Evolutionary conservation across 1,139 yeast genomes (phyloP).

Genomic region (Hyphopichia burtonii): DNA sequence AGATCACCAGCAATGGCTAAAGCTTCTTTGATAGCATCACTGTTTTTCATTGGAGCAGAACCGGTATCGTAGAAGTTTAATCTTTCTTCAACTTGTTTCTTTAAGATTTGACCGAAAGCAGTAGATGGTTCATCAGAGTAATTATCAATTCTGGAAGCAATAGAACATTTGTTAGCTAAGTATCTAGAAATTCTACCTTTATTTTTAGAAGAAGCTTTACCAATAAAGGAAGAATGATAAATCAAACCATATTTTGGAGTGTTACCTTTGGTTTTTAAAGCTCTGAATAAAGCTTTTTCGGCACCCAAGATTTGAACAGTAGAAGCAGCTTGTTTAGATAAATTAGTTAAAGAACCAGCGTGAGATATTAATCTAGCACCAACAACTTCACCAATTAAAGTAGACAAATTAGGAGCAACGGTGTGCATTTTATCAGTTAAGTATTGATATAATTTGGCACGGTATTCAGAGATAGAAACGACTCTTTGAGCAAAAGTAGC

Average conservation of each 20-base stretch:
- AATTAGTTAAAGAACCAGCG: constrained; percentile 89
- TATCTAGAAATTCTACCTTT: constrained; percentile 99
- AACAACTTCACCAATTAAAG: constrained; percentile 94
- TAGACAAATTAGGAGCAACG: constrained; percentile 95
- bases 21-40: constrained; percentile 92
- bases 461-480: constrained; percentile 90
- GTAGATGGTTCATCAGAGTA: constrained; percentile 84
- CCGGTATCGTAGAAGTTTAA: constrained; percentile 95
- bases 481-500: constrained; percentile 90
- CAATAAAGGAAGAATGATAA: constrained; percentile 95
- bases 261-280: constrained; percentile 95
- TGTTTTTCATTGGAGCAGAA: constrained; percentile 92
- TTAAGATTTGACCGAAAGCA: constrained; percentile 85
- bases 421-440: constrained; percentile 94
- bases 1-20: constrained; percentile 62
- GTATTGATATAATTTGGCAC: constrained; percentile 88
- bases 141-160: constrained; percentile 97
- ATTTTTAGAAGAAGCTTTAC: constrained; percentile 96
- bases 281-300: constrained; percentile 98
- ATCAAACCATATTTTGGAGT: constrained; percentile 98
- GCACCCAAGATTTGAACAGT: constrained; percentile 99
- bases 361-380: constrained; percentile 98
- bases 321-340: constrained; percentile 98
- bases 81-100: constrained; percentile 97
- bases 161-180: constrained; percentile 97